Evolutionary conservation across 2,329 filamentous ascomycete species (phyloP).

Genomic region (Aspergillus terreus): DNA sequence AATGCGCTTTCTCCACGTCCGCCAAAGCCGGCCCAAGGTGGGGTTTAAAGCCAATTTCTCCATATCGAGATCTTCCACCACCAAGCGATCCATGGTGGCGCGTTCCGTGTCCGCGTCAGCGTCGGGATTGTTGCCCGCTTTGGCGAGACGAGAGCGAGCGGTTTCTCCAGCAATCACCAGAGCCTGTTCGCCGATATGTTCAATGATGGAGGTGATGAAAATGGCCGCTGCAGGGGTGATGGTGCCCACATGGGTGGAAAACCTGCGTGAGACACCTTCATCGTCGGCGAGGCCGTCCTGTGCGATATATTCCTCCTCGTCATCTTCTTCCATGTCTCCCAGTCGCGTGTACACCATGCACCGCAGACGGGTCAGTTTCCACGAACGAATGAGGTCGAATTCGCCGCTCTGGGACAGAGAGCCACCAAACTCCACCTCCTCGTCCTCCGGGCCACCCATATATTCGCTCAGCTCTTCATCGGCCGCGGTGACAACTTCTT

Average conservation of each 20-base stretch:
- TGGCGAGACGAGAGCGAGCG: conserved; percentile 50
- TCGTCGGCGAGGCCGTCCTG: conserved; percentile 67
- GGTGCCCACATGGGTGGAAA: conserved; percentile 55
- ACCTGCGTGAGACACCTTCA: conserved; percentile 54
- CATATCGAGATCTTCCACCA: conserved; percentile 89
- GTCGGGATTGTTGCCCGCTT: conserved; percentile 52
- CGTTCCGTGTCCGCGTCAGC: conserved; percentile 41
- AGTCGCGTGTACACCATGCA: conserved; percentile 99
- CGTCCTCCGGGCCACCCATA: conserved; percentile 72
- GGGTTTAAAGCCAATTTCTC: conserved; percentile 88
- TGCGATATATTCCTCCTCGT: conserved; percentile 85
- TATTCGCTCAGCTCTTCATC: conserved; percentile 88
- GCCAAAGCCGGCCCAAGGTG: conserved; percentile 84
- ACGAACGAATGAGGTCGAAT: conserved; percentile 89
- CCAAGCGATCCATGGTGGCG: conserved; percentile 57
- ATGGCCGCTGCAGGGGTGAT: conserved; percentile 92
- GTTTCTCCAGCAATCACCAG: conserved; percentile 83
- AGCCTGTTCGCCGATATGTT: conserved; percentile 89
- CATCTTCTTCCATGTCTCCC: conserved; percentile 95
- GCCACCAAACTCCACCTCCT: conserved; percentile 61
- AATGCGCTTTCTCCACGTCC: conserved; percentile 83
- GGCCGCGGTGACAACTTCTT: conserved; percentile 75
- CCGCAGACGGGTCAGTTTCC: conserved; percentile 86
- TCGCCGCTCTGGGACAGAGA: conserved; percentile 51
- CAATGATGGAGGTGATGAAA: conserved; percentile 89